A percentile compares a stretch with the other conserved stretches of the same genome.
Evolutionary conservation across 164 flowering plant species (phyloP).

Genomic region (Vitis rotundifolia): DNA sequence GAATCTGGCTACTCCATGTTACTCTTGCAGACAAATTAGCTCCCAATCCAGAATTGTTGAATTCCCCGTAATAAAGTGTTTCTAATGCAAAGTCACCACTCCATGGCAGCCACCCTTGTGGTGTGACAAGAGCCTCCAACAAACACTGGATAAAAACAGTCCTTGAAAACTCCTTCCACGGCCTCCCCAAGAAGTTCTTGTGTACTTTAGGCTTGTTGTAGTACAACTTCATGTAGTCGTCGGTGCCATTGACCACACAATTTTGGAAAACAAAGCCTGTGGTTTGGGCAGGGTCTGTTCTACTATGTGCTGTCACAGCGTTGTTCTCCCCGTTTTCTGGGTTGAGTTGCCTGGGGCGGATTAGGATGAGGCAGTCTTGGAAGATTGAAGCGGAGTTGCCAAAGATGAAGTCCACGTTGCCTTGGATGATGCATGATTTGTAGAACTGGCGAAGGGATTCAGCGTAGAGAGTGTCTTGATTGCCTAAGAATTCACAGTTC

Average conservation of each 20-base stretch:
- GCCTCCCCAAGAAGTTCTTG: slow-evolving; percentile 12
- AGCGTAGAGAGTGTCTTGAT: slow-evolving; percentile 25
- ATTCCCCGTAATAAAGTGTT: slow-evolving; percentile 6
- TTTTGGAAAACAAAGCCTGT: slow-evolving; percentile 23
- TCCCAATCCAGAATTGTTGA: slow-evolving; percentile 1
- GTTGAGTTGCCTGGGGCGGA: slow-evolving; percentile 7
- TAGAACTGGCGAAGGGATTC: slow-evolving; percentile 25
- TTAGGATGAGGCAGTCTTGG: slow-evolving; percentile 20
- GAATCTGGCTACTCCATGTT: not conserved
- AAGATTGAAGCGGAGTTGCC: slow-evolving; percentile 18
- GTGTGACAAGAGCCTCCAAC: not conserved
- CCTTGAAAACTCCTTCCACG: slow-evolving; percentile 25
- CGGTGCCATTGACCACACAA: not conserved
- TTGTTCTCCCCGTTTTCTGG: slow-evolving; percentile 7
- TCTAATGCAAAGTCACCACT: not conserved
- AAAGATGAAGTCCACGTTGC: slow-evolving; percentile 29
- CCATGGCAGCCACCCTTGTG: too few species aligned
- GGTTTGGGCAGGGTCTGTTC: slow-evolving; percentile 18
- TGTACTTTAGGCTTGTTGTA: too few species aligned
- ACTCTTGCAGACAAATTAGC: not conserved
- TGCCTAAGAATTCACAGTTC: slow-evolving; percentile 13
- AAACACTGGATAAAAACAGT: slow-evolving; percentile 15
- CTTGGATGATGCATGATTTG: slow-evolving; percentile 15
- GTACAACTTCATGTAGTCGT: not conserved
- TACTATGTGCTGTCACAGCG: slow-evolving; percentile 26